Conservation (phyloP, 371 early-diverging fungal genomes). For the Hamiltosporidium tvaerminnensis region DNA sequence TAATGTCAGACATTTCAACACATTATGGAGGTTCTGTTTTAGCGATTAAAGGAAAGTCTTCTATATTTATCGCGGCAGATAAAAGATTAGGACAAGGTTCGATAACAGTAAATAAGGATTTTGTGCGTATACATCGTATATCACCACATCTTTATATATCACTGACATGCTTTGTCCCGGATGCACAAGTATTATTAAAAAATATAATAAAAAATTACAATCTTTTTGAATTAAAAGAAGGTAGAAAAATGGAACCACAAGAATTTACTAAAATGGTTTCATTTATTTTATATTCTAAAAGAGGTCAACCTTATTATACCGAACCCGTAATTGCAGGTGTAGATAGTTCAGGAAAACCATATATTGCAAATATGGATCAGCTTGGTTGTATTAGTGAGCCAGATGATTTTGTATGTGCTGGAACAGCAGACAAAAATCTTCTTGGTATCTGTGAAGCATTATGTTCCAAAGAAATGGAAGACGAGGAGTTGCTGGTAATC, state of each 20-base stretch:
- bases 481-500: slow-evolving; percentile 46
- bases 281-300: slow-evolving; percentile 47
- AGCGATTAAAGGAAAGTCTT: slow-evolving; percentile 45
- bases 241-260: slow-evolving; percentile 46
- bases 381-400: slow-evolving; percentile 40
- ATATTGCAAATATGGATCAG: slow-evolving; percentile 48
- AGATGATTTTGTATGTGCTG: slow-evolving; percentile 38
- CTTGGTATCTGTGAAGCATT: slow-evolving; percentile 48
- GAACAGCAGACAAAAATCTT: slow-evolving; percentile 48
- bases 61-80: slow-evolving; percentile 39
- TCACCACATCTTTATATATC: slow-evolving; percentile 34
- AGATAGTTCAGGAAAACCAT: slow-evolving; percentile 22
- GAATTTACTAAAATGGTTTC: slow-evolving; percentile 44
- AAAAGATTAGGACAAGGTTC: slow-evolving; percentile 39
- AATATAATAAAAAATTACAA: slow-evolving; percentile 46
- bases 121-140: slow-evolving; percentile 30
- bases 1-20: slow-evolving; percentile 45
- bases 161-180: slow-evolving; percentile 44
- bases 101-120: slow-evolving; percentile 27
- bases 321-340: slow-evolving; percentile 43
- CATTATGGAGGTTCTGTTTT: slow-evolving; percentile 53
- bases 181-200: slow-evolving; percentile 41
- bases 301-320: slow-evolving; percentile 36
- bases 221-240: slow-evolving; percentile 43
- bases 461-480: slow-evolving; percentile 34